These are phyloP conservation scores for Leersia perrieri DNA, from an alignment of 176 grass and related monocot genomes.

Conservation along the genomic window DNA sequence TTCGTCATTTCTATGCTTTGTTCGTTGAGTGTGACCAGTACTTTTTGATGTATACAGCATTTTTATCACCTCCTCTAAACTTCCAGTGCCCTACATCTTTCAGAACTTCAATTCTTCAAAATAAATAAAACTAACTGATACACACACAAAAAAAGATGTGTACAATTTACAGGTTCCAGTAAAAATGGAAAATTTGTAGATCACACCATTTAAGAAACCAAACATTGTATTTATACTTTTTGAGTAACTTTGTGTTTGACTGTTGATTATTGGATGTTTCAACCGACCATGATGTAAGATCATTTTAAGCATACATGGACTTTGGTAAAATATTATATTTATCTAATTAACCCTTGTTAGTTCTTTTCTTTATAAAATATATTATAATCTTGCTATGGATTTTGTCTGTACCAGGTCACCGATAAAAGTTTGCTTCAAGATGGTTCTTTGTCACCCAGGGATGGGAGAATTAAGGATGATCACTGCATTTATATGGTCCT, in stretches of 20 bases:
- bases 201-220: neutral
- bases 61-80: constrained; percentile 14
- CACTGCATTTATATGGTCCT: constrained; percentile 94
- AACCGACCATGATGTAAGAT: neutral
- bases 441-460: constrained; percentile 46
- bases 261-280: neutral
- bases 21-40: neutral
- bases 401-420: constrained; percentile 71
- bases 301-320: neutral
- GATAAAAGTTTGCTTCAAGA: constrained; percentile 80
- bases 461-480: constrained; percentile 84
- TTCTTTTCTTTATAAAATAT: no score
- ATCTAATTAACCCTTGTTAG: constrained; percentile 1
- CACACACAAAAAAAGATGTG: neutral
- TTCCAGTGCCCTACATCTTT: neutral
- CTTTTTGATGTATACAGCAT: neutral
- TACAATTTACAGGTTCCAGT: neutral
- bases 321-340: neutral
- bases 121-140: neutral
- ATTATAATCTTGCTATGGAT: constrained; percentile 19
- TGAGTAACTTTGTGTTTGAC: neutral
- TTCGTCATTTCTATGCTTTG: neutral
- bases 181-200: neutral
- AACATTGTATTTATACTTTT: neutral
- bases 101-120: constrained; percentile 1